phyloP scores from a whole-genome alignment of 2,329 filamentous ascomycete species.

The Beauveria rudraprayagi region DNA sequence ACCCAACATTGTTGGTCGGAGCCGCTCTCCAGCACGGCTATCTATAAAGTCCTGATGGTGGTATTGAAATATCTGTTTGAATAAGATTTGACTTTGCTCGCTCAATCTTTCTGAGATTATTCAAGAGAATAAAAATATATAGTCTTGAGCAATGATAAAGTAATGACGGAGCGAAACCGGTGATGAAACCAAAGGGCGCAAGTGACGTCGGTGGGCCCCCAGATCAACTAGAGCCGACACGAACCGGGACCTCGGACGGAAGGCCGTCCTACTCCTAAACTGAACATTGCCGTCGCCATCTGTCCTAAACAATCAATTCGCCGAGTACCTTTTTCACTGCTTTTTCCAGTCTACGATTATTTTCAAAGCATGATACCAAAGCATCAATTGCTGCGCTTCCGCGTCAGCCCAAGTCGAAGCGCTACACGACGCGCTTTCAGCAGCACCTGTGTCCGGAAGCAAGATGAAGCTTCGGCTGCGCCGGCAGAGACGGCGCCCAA shows the following conservation, averaged over 20 bases:
- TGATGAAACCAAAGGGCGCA: neutral
- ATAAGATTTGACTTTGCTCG: neutral
- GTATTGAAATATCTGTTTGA: too few species aligned
- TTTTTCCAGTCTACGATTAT: too few species aligned
- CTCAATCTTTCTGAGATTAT: neutral
- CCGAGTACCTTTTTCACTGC: neutral
- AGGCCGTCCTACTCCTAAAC: neutral
- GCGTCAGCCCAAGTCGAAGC: neutral
- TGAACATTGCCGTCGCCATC: neutral
- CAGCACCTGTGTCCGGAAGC: neutral
- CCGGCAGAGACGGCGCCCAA: conserved; percentile 12
- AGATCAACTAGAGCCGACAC: neutral
- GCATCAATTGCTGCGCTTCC: neutral
- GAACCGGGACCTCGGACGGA: conserved; percentile 4
- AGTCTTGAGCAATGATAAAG: neutral
- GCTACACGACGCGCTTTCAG: conserved; percentile 1
- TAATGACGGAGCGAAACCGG: neutral
- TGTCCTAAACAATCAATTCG: neutral
- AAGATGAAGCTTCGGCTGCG: neutral
- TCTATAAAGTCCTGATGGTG: neutral
- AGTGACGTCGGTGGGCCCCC: conserved; percentile 6
- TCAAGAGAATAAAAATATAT: neutral
- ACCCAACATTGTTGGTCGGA: neutral
- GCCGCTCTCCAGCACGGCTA: neutral
- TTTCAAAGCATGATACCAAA: neutral